Evolutionary conservation across 768 basidiomycete species (phyloP).

Genomic region (Lentinula edodes): DNA sequence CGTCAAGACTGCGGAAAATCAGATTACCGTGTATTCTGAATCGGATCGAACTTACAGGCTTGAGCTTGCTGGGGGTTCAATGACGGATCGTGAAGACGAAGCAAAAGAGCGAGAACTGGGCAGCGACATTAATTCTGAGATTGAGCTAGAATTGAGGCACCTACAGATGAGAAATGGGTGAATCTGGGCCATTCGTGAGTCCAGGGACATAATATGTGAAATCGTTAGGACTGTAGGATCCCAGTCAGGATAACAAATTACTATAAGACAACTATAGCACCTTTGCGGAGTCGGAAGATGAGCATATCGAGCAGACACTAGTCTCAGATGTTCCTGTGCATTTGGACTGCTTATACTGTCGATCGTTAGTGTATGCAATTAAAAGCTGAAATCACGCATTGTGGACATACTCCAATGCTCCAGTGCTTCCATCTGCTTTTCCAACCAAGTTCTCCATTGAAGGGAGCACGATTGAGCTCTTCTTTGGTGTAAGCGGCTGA

Average conservation of each 20-base stretch:
- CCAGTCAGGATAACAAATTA: not conserved
- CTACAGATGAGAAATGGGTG: slow-evolving; percentile 3
- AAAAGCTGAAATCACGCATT: not conserved
- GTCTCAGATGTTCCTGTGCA: not conserved
- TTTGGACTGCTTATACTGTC: not conserved
- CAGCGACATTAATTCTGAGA: not conserved
- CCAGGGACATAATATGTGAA: not conserved
- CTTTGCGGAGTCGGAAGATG: slow-evolving; percentile 7
- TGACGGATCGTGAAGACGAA: not conserved
- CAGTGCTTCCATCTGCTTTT: not conserved
- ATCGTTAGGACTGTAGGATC: slow-evolving; percentile 1
- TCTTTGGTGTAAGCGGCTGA: not conserved
- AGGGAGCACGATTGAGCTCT: not conserved
- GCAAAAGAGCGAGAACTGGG: slow-evolving; percentile 1
- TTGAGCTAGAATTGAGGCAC: not conserved
- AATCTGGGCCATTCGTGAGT: slow-evolving; percentile 1
- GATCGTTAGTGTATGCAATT: not conserved
- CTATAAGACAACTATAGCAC: not conserved
- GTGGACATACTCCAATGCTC: not conserved
- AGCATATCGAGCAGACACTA: not conserved
- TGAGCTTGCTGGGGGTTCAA: not conserved
- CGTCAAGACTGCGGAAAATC: not conserved
- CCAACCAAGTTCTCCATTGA: not conserved
- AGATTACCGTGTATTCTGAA: not conserved
- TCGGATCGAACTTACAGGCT: not conserved